phyloP scores from a whole-genome alignment of 345 rosid genomes.

The Erucastrum elatum region DNA sequence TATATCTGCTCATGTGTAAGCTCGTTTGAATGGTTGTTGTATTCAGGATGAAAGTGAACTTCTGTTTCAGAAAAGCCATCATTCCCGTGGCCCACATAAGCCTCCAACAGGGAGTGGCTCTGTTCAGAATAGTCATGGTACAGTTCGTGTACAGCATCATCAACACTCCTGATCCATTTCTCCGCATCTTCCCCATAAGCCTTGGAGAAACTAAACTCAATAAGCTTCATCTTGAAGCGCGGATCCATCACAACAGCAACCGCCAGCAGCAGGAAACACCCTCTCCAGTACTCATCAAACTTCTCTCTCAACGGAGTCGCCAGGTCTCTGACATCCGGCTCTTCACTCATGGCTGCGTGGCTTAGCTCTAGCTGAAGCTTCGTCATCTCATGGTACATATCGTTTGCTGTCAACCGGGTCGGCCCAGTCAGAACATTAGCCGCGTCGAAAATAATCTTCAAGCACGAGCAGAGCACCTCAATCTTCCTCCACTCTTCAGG shows the following conservation, averaged over 20 bases:
- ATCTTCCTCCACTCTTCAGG: background rate
- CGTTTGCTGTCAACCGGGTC: background rate
- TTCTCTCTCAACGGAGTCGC: background rate
- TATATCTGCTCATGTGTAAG: background rate
- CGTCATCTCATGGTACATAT: background rate
- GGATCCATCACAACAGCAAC: background rate
- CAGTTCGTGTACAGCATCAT: background rate
- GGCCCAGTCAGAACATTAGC: background rate
- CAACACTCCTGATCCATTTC: background rate
- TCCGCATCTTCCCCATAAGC: background rate
- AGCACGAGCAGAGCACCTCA: background rate
- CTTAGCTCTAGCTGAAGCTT: background rate
- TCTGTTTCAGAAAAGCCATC: background rate
- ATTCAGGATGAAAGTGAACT: background rate
- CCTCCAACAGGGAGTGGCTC: background rate
- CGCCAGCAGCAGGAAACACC: background rate
- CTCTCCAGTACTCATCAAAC: background rate
- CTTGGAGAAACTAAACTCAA: background rate
- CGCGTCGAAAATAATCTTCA: background rate
- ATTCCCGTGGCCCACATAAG: background rate
- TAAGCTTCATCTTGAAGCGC: background rate
- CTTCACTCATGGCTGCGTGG: background rate
- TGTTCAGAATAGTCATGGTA: background rate
- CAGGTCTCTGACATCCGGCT: background rate
- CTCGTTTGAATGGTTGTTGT: background rate